Evolutionary conservation across 345 rosid species (phyloP).

Genomic region (Clausena lansium): DNA sequence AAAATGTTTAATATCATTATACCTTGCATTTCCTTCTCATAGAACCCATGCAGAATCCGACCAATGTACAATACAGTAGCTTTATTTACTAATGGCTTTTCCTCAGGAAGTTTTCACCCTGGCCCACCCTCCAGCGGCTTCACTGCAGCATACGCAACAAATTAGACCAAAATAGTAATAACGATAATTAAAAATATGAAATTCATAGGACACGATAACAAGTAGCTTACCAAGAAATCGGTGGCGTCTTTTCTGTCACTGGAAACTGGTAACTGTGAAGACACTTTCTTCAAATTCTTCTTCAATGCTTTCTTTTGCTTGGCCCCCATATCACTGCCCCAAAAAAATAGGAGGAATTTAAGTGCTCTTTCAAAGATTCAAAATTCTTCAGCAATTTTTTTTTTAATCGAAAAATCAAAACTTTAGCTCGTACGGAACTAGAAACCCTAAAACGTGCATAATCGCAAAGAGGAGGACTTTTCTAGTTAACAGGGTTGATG

Average conservation of each 20-base stretch:
- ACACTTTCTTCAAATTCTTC: conserved; percentile 54
- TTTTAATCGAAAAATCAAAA: no score
- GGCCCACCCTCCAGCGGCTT: conserved; percentile 85
- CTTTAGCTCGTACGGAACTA: background rate
- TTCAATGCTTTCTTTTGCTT: conserved; percentile 70
- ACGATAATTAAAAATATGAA: background rate
- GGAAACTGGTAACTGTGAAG: conserved; percentile 32
- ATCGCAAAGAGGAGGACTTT: background rate
- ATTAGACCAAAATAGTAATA: background rate
- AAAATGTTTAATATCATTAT: background rate
- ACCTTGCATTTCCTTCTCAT: conserved; percentile 90
- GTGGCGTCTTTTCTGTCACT: conserved; percentile 32
- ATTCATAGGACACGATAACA: background rate
- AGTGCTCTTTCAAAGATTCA: background rate
- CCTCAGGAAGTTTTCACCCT: conserved; percentile 44
- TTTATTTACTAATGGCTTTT: conserved; percentile 32
- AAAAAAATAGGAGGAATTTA: background rate
- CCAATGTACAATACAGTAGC: conserved; percentile 78
- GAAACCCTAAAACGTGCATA: background rate
- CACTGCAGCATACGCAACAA: background rate
- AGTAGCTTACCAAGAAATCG: conserved; percentile 72
- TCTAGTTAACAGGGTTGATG: background rate
- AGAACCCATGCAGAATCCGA: conserved; percentile 88
- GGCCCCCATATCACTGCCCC: conserved; percentile 51
- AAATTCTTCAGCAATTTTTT: no score